These are phyloP conservation scores for Pichia nakasei DNA, from an alignment of 805 yeast species.

Conservation along the genomic window DNA sequence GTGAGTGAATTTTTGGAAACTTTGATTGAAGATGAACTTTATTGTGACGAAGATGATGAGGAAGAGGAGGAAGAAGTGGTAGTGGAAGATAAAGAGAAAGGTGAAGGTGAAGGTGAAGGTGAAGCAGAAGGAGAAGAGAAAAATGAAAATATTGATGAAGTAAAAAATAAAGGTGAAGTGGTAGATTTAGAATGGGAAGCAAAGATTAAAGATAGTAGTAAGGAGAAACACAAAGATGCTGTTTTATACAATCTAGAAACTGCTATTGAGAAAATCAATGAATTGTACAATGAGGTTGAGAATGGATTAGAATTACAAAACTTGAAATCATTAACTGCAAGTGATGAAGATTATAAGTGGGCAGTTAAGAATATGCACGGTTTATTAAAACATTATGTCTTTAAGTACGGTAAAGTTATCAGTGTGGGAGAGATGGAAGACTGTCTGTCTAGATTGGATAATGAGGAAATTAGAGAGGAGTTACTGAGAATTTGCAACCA, in stretches of 20 bases:
- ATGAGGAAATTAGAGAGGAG: background rate
- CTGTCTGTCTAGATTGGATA: background rate
- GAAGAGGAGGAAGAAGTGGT: conserved; percentile 19
- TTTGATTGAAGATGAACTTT: conserved; percentile 10
- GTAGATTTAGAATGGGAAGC: no score
- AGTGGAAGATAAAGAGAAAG: background rate
- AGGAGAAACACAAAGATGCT: background rate
- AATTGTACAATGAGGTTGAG: background rate
- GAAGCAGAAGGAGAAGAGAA: background rate
- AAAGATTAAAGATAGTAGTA: background rate
- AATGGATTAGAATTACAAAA: background rate
- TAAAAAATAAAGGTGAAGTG: background rate
- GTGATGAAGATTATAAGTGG: conserved; percentile 8
- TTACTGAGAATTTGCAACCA: background rate
- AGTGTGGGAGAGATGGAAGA: background rate
- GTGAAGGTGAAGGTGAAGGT: background rate
- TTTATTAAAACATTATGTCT: conserved; percentile 5
- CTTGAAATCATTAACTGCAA: background rate
- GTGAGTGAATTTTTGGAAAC: conserved; percentile 33
- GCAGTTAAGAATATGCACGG: conserved; percentile 7
- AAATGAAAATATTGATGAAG: background rate
- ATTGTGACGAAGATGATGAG: conserved; percentile 10
- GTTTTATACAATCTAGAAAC: background rate
- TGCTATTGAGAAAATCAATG: background rate
- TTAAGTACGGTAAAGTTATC: background rate